Conservation (phyloP, 345 rosid species). For the Turritis glabra region DNA sequence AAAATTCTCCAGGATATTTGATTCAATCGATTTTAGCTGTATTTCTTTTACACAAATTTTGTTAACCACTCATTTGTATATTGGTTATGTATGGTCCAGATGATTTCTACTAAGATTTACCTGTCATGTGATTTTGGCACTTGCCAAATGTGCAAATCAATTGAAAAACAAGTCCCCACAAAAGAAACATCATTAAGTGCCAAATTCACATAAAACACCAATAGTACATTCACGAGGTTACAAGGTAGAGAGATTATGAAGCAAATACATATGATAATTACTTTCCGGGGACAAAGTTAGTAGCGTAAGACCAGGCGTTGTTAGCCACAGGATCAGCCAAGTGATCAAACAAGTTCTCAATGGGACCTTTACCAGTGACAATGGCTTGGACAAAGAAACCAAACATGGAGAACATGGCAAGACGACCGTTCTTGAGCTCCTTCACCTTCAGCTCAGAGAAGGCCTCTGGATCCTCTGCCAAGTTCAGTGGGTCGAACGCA, state of each 20-base stretch:
- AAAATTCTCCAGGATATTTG: too few species aligned
- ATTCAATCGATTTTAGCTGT: too few species aligned
- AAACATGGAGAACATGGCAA: slow-evolving; percentile 95
- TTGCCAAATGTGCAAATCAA: not conserved
- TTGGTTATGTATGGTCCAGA: not conserved
- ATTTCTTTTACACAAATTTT: too few species aligned
- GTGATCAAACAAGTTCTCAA: slow-evolving; percentile 88
- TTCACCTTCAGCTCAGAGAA: slow-evolving; percentile 94
- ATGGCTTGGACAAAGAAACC: slow-evolving; percentile 96
- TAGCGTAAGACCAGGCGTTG: slow-evolving; percentile 98
- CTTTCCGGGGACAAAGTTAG: slow-evolving; percentile 97
- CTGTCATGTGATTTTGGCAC: not conserved
- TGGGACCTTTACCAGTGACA: slow-evolving; percentile 93
- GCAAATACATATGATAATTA: slow-evolving; percentile 40
- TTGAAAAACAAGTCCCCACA: not conserved
- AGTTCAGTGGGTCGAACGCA: slow-evolving; percentile 83
- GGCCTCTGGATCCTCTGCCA: slow-evolving; percentile 95
- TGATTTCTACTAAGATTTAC: not conserved
- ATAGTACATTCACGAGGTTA: slow-evolving; percentile 3
- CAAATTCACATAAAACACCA: slow-evolving; percentile 19
- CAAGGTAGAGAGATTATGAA: slow-evolving; percentile 20
- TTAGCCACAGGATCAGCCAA: slow-evolving; percentile 85
- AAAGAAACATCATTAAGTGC: not conserved
- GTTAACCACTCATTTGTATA: not conserved
- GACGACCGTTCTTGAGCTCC: slow-evolving; percentile 92